phyloP scores from a whole-genome alignment of 176 grass and related monocot species.

The Tillandsia fasciculata region DNA sequence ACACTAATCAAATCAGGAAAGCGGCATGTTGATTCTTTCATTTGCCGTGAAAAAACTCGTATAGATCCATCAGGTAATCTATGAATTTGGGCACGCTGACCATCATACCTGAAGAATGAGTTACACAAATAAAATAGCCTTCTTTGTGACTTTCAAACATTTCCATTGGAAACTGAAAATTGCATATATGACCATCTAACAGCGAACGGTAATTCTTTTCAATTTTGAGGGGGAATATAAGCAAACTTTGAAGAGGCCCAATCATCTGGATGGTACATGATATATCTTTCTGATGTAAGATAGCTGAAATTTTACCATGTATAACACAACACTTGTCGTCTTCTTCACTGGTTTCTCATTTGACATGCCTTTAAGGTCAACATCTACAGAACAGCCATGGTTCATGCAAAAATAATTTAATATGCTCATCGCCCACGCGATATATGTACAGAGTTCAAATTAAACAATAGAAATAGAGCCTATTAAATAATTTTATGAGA shows the following conservation, averaged over 20 bases:
- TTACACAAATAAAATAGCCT: not conserved
- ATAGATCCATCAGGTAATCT: constrained; percentile 64
- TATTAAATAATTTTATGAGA: too few species aligned
- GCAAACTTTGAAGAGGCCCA: constrained; percentile 1
- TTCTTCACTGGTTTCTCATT: too few species aligned
- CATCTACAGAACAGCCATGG: too few species aligned
- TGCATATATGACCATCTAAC: not conserved
- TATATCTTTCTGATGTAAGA: too few species aligned
- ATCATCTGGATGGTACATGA: not conserved
- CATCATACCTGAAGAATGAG: constrained; percentile 73
- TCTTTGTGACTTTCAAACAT: not conserved
- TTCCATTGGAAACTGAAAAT: not conserved
- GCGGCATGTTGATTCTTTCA: constrained; percentile 90
- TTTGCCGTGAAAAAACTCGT: constrained; percentile 90
- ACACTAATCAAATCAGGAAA: constrained; percentile 78
- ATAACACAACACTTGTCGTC: too few species aligned
- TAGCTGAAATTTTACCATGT: too few species aligned
- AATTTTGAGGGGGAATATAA: not conserved
- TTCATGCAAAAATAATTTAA: too few species aligned
- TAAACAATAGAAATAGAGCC: too few species aligned
- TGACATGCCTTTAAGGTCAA: too few species aligned
- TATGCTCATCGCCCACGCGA: too few species aligned
- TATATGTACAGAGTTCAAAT: too few species aligned
- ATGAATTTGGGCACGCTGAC: constrained; percentile 96
- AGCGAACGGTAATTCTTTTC: not conserved